phyloP scores from a whole-genome alignment of 2,329 filamentous ascomycete species.

The Teratosphaeria epicoccoides region DNA sequence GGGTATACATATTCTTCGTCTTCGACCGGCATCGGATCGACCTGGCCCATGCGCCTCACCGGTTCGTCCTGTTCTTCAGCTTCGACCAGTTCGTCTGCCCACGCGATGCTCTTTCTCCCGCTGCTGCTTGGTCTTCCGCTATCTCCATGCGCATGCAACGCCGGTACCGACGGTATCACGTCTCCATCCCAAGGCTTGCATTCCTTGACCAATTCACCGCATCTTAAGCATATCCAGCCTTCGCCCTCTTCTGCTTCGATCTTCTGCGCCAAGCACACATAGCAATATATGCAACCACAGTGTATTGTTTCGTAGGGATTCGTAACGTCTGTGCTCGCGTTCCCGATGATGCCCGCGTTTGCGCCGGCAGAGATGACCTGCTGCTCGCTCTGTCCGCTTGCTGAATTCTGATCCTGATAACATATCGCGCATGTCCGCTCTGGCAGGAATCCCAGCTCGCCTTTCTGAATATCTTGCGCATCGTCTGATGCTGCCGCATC shows the following conservation, averaged over 20 bases:
- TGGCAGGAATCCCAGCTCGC: constrained; percentile 72
- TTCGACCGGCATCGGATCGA: constrained; percentile 22
- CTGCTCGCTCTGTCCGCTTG: constrained; percentile 52
- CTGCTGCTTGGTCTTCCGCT: constrained; percentile 11
- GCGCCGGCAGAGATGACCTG: constrained; percentile 57
- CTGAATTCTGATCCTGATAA: constrained; percentile 81
- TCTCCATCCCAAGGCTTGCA: constrained; percentile 90
- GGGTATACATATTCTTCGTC: constrained; percentile 11
- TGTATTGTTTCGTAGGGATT: constrained; percentile 89
- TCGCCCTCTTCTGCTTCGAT: constrained; percentile 89
- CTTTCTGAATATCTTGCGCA: constrained; percentile 26
- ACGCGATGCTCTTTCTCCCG: constrained; percentile 19
- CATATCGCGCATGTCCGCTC: constrained; percentile 95
- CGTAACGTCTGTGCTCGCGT: constrained; percentile 83
- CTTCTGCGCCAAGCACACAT: constrained; percentile 82
- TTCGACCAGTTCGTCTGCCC: constrained; percentile 23
- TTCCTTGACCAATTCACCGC: constrained; percentile 70
- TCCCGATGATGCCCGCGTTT: constrained; percentile 63
- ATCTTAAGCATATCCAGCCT: constrained; percentile 84
- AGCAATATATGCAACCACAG: constrained; percentile 91
- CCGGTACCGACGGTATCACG: constrained; percentile 43
- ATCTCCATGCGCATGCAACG: constrained; percentile 5
- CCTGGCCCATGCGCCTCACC: constrained; percentile 9
- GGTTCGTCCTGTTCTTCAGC: constrained; percentile 14
- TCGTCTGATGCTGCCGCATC: constrained; percentile 39